Evolutionary conservation across 2,329 filamentous ascomycete species (phyloP).

Genomic region (Fusarium veterinarium): DNA sequence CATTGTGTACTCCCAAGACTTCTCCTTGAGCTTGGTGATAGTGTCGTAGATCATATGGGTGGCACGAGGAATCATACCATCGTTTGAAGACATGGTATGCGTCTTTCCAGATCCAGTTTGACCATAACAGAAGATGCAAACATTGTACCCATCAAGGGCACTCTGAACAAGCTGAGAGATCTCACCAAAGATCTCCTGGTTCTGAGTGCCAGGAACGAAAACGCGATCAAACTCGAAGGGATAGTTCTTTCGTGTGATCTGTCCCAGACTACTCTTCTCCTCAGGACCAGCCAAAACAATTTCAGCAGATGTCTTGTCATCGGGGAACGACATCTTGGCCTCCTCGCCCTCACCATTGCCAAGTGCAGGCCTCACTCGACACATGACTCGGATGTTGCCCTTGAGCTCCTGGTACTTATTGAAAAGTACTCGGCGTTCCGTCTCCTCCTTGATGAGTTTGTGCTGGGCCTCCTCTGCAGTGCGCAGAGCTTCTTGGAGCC

Average conservation of each 20-base stretch:
- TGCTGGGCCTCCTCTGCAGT: slow-evolving; percentile 77
- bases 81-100: slow-evolving; percentile 88
- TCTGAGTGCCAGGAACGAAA: slow-evolving; percentile 81
- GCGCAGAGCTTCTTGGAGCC: slow-evolving; percentile 80
- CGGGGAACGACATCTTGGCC: slow-evolving; percentile 82
- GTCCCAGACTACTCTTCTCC: slow-evolving; percentile 83
- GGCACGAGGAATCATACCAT: slow-evolving; percentile 95
- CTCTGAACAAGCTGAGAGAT: slow-evolving; percentile 97
- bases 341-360: slow-evolving; percentile 68
- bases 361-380: slow-evolving; percentile 84
- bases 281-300: slow-evolving; percentile 86
- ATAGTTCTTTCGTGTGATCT: slow-evolving; percentile 80
- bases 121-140: slow-evolving; percentile 98
- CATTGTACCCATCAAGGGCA: slow-evolving; percentile 96
- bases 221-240: slow-evolving; percentile 94
- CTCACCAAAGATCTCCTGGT: slow-evolving; percentile 91
- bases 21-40: slow-evolving; percentile 83
- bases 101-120: slow-evolving; percentile 98
- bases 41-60: slow-evolving; percentile 95
- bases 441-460: slow-evolving; percentile 92
- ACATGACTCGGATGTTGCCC: slow-evolving; percentile 98
- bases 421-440: slow-evolving; percentile 88
- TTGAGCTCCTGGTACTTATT: slow-evolving; percentile 98
- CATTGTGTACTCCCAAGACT: slow-evolving; percentile 95
- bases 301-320: slow-evolving; percentile 87